These are phyloP conservation scores for Ceratocystis lukuohia DNA, from an alignment of 2,329 filamentous ascomycete species.

Conservation along the genomic window DNA sequence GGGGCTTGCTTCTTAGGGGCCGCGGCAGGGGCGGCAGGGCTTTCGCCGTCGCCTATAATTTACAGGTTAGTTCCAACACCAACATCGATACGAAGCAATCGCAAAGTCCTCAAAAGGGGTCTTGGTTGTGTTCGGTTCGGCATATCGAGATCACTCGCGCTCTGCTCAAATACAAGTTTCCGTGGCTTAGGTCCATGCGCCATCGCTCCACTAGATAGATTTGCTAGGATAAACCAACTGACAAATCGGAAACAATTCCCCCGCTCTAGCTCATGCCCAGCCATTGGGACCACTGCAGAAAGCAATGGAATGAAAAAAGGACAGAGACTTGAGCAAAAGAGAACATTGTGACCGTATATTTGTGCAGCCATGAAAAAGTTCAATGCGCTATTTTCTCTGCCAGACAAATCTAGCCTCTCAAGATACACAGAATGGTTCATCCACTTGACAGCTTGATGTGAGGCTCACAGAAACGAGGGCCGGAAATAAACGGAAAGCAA, in stretches of 20 bases:
- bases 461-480: too few species aligned
- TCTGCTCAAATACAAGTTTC: neutral
- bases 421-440: too few species aligned
- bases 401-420: too few species aligned
- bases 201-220: neutral
- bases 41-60: constrained; percentile 17
- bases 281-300: neutral
- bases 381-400: too few species aligned
- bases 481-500: neutral
- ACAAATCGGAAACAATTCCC: neutral
- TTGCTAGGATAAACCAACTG: neutral
- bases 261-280: neutral
- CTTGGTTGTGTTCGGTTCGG: neutral
- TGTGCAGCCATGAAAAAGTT: too few species aligned
- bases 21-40: constrained; percentile 39
- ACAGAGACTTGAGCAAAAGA: too few species aligned
- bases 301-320: neutral
- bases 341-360: too few species aligned
- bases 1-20: constrained; percentile 78
- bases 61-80: constrained; percentile 8
- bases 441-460: too few species aligned
- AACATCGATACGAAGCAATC: too few species aligned
- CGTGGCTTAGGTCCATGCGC: neutral
- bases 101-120: neutral
- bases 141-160: neutral